Evolutionary conservation across 2,329 filamentous ascomycete species (phyloP).

Genomic region (Magnaporthiopsis incrustans): DNA sequence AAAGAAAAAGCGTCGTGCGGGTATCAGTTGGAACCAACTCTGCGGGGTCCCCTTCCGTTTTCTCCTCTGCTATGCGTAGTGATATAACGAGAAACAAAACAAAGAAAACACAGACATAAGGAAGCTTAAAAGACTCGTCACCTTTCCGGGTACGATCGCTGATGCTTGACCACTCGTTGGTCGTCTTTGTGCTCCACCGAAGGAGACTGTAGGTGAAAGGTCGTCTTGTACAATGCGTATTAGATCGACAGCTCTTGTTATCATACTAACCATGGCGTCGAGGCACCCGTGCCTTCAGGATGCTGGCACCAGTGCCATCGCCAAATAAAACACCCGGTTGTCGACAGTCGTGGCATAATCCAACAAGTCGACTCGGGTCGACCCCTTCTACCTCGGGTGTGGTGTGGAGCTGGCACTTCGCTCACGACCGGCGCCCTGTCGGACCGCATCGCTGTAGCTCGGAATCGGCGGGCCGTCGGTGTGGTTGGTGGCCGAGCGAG

Average conservation of each 20-base stretch:
- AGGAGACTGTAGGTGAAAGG: not conserved
- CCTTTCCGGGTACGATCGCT: not conserved
- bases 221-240: not conserved
- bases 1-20: not conserved
- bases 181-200: not conserved
- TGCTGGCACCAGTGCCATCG: not conserved
- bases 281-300: not conserved
- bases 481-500: constrained; percentile 13
- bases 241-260: not conserved
- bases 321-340: not conserved
- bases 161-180: not conserved
- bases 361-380: not conserved
- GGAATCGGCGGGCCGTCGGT: constrained; percentile 58
- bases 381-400: not conserved
- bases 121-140: not conserved
- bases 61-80: not conserved
- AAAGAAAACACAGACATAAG: not conserved
- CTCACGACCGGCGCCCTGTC: constrained; percentile 40
- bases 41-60: not conserved
- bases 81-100: not conserved
- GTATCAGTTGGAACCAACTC: not conserved
- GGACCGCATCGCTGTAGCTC: constrained; percentile 70
- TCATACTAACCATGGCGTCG: not conserved
- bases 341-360: not conserved
- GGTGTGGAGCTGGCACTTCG: constrained; percentile 31